These are phyloP conservation scores for Telfairia occidentalis DNA, from an alignment of 331 rosid genomes.

Conservation along the genomic window DNA sequence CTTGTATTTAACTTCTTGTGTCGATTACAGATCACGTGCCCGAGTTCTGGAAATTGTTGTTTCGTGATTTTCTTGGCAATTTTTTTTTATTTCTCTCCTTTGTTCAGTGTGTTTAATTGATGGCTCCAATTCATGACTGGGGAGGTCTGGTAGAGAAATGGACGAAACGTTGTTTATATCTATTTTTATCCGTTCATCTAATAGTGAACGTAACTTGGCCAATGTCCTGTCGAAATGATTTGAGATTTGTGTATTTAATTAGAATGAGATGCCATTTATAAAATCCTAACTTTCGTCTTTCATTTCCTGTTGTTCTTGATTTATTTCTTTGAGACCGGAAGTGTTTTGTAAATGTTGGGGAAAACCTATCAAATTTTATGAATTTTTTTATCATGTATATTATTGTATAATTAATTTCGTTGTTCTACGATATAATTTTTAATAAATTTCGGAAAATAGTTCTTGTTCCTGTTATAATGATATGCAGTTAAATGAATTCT, in stretches of 20 bases:
- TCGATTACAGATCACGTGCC: conserved; percentile 41
- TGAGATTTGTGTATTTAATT: conserved; percentile 7
- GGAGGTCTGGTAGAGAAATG: background rate
- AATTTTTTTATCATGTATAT: background rate
- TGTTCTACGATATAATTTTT: background rate
- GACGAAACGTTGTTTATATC: background rate
- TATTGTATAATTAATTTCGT: background rate
- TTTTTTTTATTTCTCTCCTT: background rate
- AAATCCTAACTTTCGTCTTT: background rate
- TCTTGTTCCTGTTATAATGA: background rate
- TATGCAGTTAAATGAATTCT: background rate
- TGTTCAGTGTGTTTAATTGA: background rate
- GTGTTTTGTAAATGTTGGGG: background rate
- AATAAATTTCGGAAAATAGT: background rate
- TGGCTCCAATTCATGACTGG: background rate
- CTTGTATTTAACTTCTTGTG: background rate
- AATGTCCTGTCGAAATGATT: conserved; percentile 7
- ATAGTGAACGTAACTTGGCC: background rate
- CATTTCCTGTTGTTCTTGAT: background rate
- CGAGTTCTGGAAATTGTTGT: background rate
- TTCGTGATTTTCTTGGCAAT: background rate
- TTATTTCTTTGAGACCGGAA: background rate
- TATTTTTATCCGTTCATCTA: background rate
- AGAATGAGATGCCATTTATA: background rate
- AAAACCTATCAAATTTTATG: background rate